These are phyloP conservation scores for Fistulifera pelliculosa DNA, from an alignment of 108 stramenopile genomes.

Conservation along the genomic window DNA sequence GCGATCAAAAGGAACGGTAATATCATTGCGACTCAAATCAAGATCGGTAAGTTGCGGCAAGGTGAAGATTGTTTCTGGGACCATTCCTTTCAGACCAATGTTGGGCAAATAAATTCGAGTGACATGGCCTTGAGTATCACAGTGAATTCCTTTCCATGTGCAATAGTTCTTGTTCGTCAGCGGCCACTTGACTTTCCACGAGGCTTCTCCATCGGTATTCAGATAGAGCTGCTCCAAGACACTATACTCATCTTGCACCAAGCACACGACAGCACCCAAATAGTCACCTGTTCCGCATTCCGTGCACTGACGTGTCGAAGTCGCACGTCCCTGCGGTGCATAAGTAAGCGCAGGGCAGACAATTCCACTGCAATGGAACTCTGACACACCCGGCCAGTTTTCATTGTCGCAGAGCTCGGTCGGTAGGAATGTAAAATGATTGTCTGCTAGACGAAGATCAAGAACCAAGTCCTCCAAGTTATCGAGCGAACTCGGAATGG, in stretches of 20 bases:
- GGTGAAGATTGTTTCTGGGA: slow-evolving; percentile 52
- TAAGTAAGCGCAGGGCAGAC: slow-evolving; percentile 59
- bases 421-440: slow-evolving; percentile 43
- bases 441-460: slow-evolving; percentile 44
- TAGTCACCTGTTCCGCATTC: slow-evolving; percentile 4
- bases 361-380: slow-evolving; percentile 56
- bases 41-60: slow-evolving; percentile 44
- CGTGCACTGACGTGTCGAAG: slow-evolving; percentile 10
- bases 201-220: too few species aligned
- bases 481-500: slow-evolving; percentile 23
- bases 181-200: not conserved
- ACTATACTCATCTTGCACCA: too few species aligned
- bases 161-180: not conserved
- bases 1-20: slow-evolving; percentile 52
- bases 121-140: not conserved
- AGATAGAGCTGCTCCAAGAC: too few species aligned
- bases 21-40: slow-evolving; percentile 52
- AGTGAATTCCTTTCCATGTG: slow-evolving; percentile 3
- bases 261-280: too few species aligned
- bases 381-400: slow-evolving; percentile 36
- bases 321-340: slow-evolving; percentile 32
- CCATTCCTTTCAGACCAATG: slow-evolving; percentile 37
- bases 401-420: slow-evolving; percentile 43
- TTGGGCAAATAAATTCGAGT: slow-evolving; percentile 2
- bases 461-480: slow-evolving; percentile 45